Percentiles rank a stretch among this genome's conserved stretches.
These are phyloP conservation scores for Blechomonas ayalai DNA, from an alignment of 208 protist species.

Conservation along the genomic window DNA sequence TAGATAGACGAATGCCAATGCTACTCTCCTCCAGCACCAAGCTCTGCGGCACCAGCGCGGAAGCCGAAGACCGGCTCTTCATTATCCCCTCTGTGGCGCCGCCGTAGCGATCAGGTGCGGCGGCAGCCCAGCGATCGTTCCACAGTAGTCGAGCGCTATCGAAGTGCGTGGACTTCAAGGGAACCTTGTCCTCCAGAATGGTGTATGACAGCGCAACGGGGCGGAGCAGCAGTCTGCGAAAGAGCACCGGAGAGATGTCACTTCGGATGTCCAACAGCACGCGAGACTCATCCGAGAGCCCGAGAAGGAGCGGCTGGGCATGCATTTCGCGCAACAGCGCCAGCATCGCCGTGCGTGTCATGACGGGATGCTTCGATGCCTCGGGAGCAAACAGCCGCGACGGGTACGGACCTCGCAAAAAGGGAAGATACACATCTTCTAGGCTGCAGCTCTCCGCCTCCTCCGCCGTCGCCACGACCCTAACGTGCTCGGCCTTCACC, in stretches of 20 bases:
- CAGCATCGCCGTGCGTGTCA: constrained; percentile 56
- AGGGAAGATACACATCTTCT: constrained; percentile 77
- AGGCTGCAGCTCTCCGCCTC: constrained; percentile 45
- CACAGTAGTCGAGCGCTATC: constrained; percentile 63
- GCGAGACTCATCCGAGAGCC: constrained; percentile 37
- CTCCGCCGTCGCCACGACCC: constrained; percentile 27
- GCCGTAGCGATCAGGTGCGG: not conserved
- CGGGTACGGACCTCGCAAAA: constrained; percentile 70
- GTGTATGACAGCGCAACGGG: constrained; percentile 51
- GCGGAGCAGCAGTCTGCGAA: constrained; percentile 62
- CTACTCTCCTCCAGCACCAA: constrained; percentile 47
- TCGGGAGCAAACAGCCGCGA: constrained; percentile 51
- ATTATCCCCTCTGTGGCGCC: not conserved
- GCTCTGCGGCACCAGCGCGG: constrained; percentile 13
- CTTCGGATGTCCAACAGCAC: constrained; percentile 59
- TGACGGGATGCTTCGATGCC: constrained; percentile 55
- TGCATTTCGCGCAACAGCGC: constrained; percentile 46
- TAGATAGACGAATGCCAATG: constrained; percentile 45
- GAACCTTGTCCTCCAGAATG: constrained; percentile 74
- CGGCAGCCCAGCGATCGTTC: constrained; percentile 38
- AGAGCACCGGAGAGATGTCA: constrained; percentile 47
- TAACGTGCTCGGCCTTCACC: constrained; percentile 76
- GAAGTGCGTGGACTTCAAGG: constrained; percentile 51
- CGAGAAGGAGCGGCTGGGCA: constrained; percentile 61
- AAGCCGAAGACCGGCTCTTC: not conserved